Conservation (phyloP, 345 rosid genomes). For the Hirschfeldia incana region DNA sequence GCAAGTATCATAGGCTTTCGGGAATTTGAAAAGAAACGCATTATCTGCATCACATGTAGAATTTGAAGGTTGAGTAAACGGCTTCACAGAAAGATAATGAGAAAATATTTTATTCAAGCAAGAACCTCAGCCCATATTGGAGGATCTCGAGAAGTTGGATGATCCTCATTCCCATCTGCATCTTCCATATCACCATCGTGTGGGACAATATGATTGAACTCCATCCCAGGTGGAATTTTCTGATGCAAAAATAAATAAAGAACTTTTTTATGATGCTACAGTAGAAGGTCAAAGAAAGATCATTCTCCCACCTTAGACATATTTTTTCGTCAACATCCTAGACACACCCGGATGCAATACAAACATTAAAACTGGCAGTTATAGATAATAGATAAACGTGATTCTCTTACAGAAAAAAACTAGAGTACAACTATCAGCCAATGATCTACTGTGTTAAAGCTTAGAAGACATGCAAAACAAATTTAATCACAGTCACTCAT, state of each 20-base stretch:
- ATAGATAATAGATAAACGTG: neutral
- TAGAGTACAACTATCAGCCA: neutral
- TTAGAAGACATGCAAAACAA: neutral
- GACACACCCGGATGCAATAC: neutral
- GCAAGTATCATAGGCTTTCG: neutral
- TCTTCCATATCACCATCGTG: conserved; percentile 94
- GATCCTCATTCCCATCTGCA: conserved; percentile 81
- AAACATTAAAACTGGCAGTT: neutral
- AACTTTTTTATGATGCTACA: neutral
- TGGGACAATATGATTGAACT: conserved; percentile 85
- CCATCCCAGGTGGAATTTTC: conserved; percentile 95
- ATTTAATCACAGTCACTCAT: neutral
- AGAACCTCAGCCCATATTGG: conserved; percentile 91
- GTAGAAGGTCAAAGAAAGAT: neutral
- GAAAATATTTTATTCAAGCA: conserved; percentile 5
- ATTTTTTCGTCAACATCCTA: neutral
- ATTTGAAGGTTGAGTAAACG: conserved; percentile 8
- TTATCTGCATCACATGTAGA: conserved; percentile 59
- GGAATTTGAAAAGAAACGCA: neutral
- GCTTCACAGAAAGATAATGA: neutral
- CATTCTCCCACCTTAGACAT: neutral
- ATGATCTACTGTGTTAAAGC: neutral
- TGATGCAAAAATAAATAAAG: conserved; percentile 36
- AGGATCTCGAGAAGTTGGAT: conserved; percentile 82
- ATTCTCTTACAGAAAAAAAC: neutral